A percentile compares a stretch with the other conserved stretches of the same genome.
phyloP scores from a whole-genome alignment of 2,329 filamentous ascomycete genomes.

The Neonectria ditissima region DNA sequence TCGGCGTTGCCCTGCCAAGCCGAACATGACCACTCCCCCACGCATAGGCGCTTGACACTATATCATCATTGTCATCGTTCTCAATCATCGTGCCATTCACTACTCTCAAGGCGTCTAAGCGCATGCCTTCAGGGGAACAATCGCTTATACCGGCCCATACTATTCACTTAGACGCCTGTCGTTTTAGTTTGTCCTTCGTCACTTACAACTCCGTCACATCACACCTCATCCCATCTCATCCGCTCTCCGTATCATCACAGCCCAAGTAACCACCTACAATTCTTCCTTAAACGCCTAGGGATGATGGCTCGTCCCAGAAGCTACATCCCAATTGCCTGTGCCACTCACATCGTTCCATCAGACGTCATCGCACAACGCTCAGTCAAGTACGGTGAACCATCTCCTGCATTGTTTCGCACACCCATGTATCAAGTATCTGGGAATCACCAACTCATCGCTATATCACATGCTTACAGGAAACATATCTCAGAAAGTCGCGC shows the following conservation, averaged over 20 bases:
- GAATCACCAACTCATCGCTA: conserved; percentile 1
- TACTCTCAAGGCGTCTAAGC: background rate
- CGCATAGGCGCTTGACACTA: background rate
- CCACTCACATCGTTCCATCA: background rate
- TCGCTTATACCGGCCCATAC: background rate
- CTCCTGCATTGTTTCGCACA: background rate
- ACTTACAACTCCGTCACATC: background rate
- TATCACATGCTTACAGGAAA: background rate
- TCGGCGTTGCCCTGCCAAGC: background rate
- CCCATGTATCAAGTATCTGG: background rate
- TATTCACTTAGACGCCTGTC: background rate
- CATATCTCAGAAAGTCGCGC: background rate
- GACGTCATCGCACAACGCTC: background rate
- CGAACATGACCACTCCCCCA: conserved; percentile 4
- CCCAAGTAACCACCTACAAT: background rate
- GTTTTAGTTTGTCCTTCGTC: background rate
- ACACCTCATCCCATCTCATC: background rate
- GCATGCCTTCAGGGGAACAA: background rate
- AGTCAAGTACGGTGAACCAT: background rate
- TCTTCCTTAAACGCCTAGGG: background rate
- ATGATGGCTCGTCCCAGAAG: background rate
- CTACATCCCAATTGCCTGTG: background rate
- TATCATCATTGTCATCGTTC: too few relatives aligned
- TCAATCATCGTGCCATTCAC: background rate
- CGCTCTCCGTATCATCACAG: background rate